These are phyloP conservation scores for Linum lewisii DNA, from an alignment of 345 rosid genomes.

Conservation along the genomic window DNA sequence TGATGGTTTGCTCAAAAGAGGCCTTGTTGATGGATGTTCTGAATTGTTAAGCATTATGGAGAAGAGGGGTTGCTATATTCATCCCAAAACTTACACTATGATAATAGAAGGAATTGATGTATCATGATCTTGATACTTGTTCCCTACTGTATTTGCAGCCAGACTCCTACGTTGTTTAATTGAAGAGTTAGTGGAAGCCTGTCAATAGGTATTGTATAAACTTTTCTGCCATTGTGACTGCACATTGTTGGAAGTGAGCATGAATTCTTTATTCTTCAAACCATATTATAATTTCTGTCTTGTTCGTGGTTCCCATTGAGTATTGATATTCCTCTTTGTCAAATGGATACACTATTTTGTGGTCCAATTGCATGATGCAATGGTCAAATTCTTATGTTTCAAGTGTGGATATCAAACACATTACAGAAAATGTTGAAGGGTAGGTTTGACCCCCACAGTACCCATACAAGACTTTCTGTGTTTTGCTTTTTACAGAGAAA, in stretches of 20 bases:
- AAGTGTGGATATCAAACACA: too few species aligned
- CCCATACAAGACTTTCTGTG: too few species aligned
- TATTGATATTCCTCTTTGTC: not conserved
- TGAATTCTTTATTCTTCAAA: too few species aligned
- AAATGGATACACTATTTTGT: not conserved
- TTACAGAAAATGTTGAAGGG: too few species aligned
- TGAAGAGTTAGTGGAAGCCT: not conserved
- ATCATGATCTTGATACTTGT: slow-evolving; percentile 13
- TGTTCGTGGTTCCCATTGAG: not conserved
- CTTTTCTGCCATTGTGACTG: slow-evolving; percentile 80
- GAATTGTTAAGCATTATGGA: slow-evolving; percentile 63
- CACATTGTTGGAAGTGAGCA: slow-evolving; percentile 90
- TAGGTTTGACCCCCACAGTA: too few species aligned
- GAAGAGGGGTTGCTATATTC: slow-evolving; percentile 43
- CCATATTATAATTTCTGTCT: not conserved
- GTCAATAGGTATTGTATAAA: slow-evolving; percentile 40
- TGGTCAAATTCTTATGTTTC: too few species aligned
- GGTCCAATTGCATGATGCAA: too few species aligned
- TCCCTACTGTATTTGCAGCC: not conserved
- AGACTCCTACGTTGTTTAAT: not conserved
- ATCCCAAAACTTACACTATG: slow-evolving; percentile 53
- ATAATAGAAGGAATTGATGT: slow-evolving; percentile 52
- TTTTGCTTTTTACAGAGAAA: too few species aligned
- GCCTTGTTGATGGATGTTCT: slow-evolving; percentile 41
- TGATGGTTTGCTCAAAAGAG: slow-evolving; percentile 66